Evolutionary conservation across 2,329 filamentous ascomycete genomes (phyloP).

Genomic region (Exophiala sp.): DNA sequence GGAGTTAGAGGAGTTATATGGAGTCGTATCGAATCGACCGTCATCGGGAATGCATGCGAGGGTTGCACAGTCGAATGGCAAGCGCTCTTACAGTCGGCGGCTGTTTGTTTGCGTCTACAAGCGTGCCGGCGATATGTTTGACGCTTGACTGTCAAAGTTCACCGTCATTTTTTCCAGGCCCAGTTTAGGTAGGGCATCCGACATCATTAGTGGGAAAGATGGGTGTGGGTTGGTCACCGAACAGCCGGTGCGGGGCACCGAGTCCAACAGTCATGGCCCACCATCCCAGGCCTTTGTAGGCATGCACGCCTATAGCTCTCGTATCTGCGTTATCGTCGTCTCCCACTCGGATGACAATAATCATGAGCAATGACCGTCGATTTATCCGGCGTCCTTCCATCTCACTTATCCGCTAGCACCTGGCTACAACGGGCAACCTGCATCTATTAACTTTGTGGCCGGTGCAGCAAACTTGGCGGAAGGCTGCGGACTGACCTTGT

Average conservation of each 20-base stretch:
- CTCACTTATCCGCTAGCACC: not conserved
- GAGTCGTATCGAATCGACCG: constrained; percentile 52
- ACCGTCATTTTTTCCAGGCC: no score
- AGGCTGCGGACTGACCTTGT: constrained; percentile 7
- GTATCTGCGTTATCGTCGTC: no score
- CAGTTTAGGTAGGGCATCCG: no score
- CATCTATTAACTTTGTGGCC: not conserved
- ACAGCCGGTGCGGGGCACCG: no score
- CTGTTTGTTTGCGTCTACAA: not conserved
- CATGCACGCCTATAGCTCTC: no score
- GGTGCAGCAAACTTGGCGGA: constrained; percentile 18
- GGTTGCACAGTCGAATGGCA: not conserved
- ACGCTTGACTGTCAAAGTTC: not conserved
- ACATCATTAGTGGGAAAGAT: no score
- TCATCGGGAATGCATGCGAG: constrained; percentile 32
- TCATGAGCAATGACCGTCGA: not conserved
- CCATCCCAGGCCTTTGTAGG: no score
- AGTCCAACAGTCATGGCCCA: no score
- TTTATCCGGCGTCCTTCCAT: not conserved
- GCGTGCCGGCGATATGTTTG: not conserved
- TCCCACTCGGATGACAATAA: no score
- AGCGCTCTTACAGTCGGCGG: no score
- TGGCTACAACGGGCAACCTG: not conserved
- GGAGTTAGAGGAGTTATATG: constrained; percentile 85
- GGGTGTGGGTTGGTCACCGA: no score